A percentile compares a stretch with the other conserved stretches of the same genome.
These are phyloP conservation scores for Alternaria sp. DNA, from an alignment of 2,329 filamentous ascomycete genomes.

Conservation along the genomic window DNA sequence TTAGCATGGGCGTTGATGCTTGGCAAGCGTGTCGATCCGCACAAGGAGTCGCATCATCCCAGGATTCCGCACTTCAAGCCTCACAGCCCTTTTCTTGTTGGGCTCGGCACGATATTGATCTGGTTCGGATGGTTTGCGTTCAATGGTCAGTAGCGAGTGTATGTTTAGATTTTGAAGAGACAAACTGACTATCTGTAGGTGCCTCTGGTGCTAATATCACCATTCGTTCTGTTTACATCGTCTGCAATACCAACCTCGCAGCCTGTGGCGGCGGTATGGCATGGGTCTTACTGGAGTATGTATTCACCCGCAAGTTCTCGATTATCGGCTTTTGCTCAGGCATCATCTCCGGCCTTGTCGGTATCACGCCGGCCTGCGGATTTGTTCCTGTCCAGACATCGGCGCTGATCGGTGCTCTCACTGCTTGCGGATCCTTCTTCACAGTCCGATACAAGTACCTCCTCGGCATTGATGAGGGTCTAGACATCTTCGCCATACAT, in stretches of 20 bases:
- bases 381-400: conserved; percentile 63
- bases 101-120: conserved; percentile 72
- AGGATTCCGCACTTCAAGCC: conserved; percentile 70
- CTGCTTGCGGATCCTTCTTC: conserved; percentile 58
- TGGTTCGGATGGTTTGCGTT: conserved; percentile 50
- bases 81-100: conserved; percentile 77
- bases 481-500: conserved; percentile 68
- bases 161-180: too few species aligned
- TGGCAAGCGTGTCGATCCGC: conserved; percentile 71
- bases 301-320: conserved; percentile 59
- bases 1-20: conserved; percentile 76
- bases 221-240: conserved; percentile 63
- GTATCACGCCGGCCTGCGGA: conserved; percentile 66
- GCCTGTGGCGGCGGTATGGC: conserved; percentile 63
- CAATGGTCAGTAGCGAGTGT: conserved; percentile 47
- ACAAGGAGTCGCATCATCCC: conserved; percentile 55
- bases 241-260: conserved; percentile 67
- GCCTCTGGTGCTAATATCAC: conserved; percentile 59
- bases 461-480: conserved; percentile 64
- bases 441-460: conserved; percentile 59
- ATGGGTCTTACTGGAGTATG: conserved; percentile 64
- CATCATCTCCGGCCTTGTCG: conserved; percentile 65
- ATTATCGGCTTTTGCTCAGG: conserved; percentile 63
- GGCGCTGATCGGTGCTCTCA: conserved; percentile 62
- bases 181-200: conserved; percentile 16